phyloP scores from a whole-genome alignment of 2,329 filamentous ascomycete genomes.

The Xylaria sp. region DNA sequence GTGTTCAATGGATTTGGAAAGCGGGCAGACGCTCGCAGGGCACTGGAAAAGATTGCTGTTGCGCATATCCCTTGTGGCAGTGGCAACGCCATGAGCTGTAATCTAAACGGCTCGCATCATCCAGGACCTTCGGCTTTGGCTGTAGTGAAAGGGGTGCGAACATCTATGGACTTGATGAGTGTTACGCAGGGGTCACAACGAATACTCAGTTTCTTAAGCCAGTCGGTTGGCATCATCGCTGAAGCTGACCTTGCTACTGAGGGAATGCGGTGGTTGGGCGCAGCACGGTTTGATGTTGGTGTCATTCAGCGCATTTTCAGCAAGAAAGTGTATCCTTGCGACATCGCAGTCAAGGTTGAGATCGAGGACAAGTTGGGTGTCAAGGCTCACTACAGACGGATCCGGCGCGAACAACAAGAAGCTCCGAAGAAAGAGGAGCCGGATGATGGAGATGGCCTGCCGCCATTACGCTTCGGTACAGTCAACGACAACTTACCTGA shows the following conservation, averaged over 20 bases:
- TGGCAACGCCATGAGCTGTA: slow-evolving; percentile 93
- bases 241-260: slow-evolving; percentile 93
- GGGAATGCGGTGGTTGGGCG: slow-evolving; percentile 92
- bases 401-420: slow-evolving; percentile 42
- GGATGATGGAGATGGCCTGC: slow-evolving; percentile 67
- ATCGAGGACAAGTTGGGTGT: slow-evolving; percentile 80
- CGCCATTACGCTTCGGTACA: slow-evolving; percentile 81
- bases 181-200: slow-evolving; percentile 83
- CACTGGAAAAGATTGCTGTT: slow-evolving; percentile 81
- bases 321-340: slow-evolving; percentile 86
- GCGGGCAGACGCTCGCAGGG: slow-evolving; percentile 77
- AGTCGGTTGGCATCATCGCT: slow-evolving; percentile 88
- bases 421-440: slow-evolving; percentile 48
- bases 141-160: slow-evolving; percentile 88
- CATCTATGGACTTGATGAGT: slow-evolving; percentile 85
- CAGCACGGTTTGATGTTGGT: slow-evolving; percentile 84
- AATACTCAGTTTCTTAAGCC: slow-evolving; percentile 88
- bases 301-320: slow-evolving; percentile 80
- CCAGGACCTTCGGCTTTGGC: slow-evolving; percentile 81
- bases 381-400: slow-evolving; percentile 74
- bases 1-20: slow-evolving; percentile 92
- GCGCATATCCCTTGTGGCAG: slow-evolving; percentile 91
- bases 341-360: slow-evolving; percentile 86
- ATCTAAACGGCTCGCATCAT: slow-evolving; percentile 83
- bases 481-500: slow-evolving; percentile 79